Evolutionary conservation across 257 asterid species (phyloP).

Genomic region (Fraxinus pennsylvanica): DNA sequence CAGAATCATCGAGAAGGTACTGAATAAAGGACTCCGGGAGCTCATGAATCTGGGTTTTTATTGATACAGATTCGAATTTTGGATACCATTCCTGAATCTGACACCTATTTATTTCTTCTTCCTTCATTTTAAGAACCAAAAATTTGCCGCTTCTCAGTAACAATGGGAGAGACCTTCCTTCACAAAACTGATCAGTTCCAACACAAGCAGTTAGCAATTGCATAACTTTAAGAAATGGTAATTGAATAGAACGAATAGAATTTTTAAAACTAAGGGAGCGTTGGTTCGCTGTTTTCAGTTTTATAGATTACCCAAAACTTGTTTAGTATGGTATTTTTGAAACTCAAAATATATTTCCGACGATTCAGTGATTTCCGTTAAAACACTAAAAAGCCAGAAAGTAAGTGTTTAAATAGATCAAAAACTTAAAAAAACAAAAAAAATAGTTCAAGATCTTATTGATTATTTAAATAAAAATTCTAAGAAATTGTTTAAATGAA

Average conservation of each 20-base stretch:
- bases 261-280: no score
- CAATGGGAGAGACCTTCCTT: neutral
- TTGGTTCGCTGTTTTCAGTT: no score
- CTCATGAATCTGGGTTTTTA: constrained; percentile 59
- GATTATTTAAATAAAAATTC: no score
- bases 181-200: neutral
- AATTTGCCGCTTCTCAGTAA: neutral
- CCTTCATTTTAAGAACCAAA: constrained; percentile 44
- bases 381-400: no score
- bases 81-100: constrained; percentile 98
- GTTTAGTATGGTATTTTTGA: no score
- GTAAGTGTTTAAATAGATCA: no score
- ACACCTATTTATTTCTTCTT: constrained; percentile 75
- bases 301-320: no score
- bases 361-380: no score
- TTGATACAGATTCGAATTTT: constrained; percentile 60
- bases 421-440: no score
- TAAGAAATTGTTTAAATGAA: no score
- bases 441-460: no score
- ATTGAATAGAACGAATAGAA: neutral
- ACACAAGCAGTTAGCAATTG: neutral
- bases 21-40: constrained; percentile 75
- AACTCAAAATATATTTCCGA: no score
- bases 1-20: constrained; percentile 68
- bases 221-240: neutral